Conservation (phyloP, 495 filamentous ascomycete genomes). For the Xylaria nigripes region DNA sequence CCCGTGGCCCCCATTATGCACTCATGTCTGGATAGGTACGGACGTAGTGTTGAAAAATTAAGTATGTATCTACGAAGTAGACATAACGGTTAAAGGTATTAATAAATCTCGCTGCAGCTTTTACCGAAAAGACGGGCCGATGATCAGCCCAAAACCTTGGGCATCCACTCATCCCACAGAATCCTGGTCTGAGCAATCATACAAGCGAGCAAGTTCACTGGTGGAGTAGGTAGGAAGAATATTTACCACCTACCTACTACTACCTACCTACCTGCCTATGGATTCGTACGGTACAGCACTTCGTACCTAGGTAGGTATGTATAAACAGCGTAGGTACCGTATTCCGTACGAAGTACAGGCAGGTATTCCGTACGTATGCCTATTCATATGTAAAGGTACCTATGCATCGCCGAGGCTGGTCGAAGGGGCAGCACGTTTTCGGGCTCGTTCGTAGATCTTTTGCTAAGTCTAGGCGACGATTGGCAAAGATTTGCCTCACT, state of each 20-base stretch:
- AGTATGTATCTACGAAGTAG: no score
- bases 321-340: no score
- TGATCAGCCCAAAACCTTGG: not conserved
- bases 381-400: not conserved
- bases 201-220: conserved; percentile 1
- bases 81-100: no score
- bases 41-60: no score
- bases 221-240: not conserved
- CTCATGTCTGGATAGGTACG: not conserved
- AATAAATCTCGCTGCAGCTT: conserved; percentile 2
- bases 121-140: conserved; percentile 13
- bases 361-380: no score
- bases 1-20: not conserved
- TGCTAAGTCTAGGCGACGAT: not conserved
- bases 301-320: no score
- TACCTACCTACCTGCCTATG: no score
- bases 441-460: not conserved
- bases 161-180: not conserved
- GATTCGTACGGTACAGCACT: no score
- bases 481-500: not conserved
- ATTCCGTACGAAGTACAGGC: no score
- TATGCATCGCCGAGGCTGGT: not conserved
- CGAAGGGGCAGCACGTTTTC: conserved; percentile 1
- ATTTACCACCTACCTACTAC: not conserved
- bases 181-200: not conserved